phyloP scores from a whole-genome alignment of 495 filamentous ascomycete species.

The Neurospora terricola region DNA sequence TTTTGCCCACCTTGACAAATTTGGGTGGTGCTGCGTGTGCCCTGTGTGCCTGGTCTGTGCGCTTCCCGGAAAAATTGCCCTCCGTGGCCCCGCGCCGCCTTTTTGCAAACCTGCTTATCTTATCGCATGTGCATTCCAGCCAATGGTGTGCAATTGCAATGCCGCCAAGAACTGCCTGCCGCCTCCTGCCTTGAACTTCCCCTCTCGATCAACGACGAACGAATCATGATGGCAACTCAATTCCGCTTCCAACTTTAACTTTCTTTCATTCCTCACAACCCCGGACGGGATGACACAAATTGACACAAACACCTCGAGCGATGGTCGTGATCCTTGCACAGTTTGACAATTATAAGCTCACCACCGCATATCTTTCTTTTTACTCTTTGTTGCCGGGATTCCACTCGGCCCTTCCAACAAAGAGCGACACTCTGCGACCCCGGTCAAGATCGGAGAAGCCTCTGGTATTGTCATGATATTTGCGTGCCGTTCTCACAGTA shows the following conservation, averaged over 20 bases:
- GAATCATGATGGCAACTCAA: background rate
- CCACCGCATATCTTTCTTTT: background rate
- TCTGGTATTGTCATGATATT: background rate
- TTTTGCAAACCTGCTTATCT: background rate
- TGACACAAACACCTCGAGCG: background rate
- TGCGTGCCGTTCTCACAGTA: background rate
- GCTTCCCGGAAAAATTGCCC: background rate
- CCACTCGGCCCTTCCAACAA: background rate
- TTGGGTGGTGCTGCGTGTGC: slow-evolving; percentile 19
- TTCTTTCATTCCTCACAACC: background rate
- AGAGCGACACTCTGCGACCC: background rate
- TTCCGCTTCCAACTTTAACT: background rate
- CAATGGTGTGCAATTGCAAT: background rate
- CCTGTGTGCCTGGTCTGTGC: slow-evolving; percentile 8
- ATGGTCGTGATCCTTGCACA: background rate
- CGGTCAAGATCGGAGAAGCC: background rate
- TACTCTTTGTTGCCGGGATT: background rate
- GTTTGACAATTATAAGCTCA: background rate
- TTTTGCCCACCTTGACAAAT: slow-evolving; percentile 24
- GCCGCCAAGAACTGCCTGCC: background rate
- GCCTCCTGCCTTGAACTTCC: background rate
- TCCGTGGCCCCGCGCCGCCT: background rate
- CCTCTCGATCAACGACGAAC: background rate
- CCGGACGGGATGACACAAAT: background rate
- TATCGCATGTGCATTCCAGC: background rate